phyloP scores from a whole-genome alignment of 1,139 yeast genomes.

The Pneumocystis carinii region DNA sequence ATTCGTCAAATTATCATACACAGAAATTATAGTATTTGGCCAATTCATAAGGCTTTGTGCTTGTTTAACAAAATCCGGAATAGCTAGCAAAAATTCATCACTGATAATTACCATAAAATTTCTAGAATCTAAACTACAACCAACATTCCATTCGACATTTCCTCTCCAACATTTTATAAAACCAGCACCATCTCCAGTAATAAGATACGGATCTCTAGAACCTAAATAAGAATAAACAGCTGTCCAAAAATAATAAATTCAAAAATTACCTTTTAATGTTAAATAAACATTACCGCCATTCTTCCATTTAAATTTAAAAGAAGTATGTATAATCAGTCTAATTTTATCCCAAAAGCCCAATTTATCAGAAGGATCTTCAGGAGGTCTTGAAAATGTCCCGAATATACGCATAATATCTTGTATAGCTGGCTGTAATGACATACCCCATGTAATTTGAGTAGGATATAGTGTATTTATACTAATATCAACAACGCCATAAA shows the following conservation, averaged over 20 bases:
- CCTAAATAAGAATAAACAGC: slow-evolving; percentile 25
- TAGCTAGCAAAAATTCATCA: slow-evolving; percentile 51
- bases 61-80: slow-evolving; percentile 31
- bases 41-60: slow-evolving; percentile 5
- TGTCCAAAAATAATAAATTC: neutral
- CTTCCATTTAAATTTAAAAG: slow-evolving; percentile 33
- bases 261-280: slow-evolving; percentile 26
- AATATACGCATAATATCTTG: slow-evolving; percentile 67
- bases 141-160: slow-evolving; percentile 44
- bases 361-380: slow-evolving; percentile 67
- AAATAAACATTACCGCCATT: slow-evolving; percentile 34
- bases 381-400: slow-evolving; percentile 72
- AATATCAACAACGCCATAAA: slow-evolving; percentile 48
- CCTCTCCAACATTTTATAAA: slow-evolving; percentile 66
- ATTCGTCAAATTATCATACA: neutral
- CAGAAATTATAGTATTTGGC: slow-evolving; percentile 25
- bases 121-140: slow-evolving; percentile 46
- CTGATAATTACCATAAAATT: slow-evolving; percentile 52
- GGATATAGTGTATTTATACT: slow-evolving; percentile 42
- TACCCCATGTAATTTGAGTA: slow-evolving; percentile 72
- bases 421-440: slow-evolving; percentile 68
- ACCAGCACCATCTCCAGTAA: slow-evolving; percentile 61
- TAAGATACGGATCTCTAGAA: slow-evolving; percentile 57
- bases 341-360: slow-evolving; percentile 72
- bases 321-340: slow-evolving; percentile 46